These are phyloP conservation scores for Tulasnella sp. DNA, from an alignment of 768 basidiomycete genomes.

Conservation along the genomic window DNA sequence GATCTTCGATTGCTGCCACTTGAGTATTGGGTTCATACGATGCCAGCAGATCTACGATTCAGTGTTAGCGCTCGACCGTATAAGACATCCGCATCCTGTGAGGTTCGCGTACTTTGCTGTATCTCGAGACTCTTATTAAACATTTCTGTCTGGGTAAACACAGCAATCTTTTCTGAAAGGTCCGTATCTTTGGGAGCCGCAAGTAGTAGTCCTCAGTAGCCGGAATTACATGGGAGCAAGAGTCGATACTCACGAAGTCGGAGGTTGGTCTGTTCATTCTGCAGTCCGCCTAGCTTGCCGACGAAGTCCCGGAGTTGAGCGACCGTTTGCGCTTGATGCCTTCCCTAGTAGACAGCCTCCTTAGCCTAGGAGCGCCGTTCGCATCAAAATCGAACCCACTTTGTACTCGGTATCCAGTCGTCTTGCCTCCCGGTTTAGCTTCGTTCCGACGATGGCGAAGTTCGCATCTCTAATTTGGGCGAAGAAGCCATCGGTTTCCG, in stretches of 20 bases:
- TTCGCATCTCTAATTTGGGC: slow-evolving; percentile 86
- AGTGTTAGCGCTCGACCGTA: background rate
- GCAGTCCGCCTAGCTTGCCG: slow-evolving; percentile 88
- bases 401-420: slow-evolving; percentile 93
- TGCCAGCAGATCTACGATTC: slow-evolving; percentile 79
- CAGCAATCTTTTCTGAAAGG: slow-evolving; percentile 87
- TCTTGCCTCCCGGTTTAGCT: slow-evolving; percentile 77
- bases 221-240: background rate
- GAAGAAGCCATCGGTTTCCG: slow-evolving; percentile 76
- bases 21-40: slow-evolving; percentile 85
- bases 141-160: slow-evolving; percentile 78
- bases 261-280: slow-evolving; percentile 87
- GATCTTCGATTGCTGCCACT: slow-evolving; percentile 83
- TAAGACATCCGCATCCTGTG: background rate
- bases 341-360: slow-evolving; percentile 54
- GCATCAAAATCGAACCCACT: slow-evolving; percentile 47
- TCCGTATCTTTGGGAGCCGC: slow-evolving; percentile 72
- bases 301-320: slow-evolving; percentile 94
- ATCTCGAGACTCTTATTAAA: slow-evolving; percentile 94
- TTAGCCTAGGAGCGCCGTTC: slow-evolving; percentile 24
- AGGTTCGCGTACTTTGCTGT: slow-evolving; percentile 76
- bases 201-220: background rate
- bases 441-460: slow-evolving; percentile 84
- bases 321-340: slow-evolving; percentile 86
- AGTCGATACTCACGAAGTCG: slow-evolving; percentile 72